A percentile compares a stretch with the other conserved stretches of the same genome.
Evolutionary conservation across 2,329 filamentous ascomycete species (phyloP).

Genomic region (Fusarium sp.): DNA sequence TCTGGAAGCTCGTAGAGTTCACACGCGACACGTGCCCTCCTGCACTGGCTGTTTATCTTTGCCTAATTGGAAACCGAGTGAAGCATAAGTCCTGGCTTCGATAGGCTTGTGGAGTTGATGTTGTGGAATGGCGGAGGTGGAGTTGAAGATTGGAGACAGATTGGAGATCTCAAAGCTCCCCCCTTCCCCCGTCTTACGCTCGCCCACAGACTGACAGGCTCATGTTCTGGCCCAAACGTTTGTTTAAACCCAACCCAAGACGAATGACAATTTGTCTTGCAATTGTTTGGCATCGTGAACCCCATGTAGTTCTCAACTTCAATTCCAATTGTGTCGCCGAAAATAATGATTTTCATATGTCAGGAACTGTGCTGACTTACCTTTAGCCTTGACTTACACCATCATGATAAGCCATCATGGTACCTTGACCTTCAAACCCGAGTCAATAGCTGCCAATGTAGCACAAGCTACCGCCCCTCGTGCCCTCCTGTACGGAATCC

Average conservation of each 20-base stretch:
- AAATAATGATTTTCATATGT: not conserved
- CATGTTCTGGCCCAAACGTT: conserved; percentile 8
- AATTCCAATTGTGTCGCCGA: conserved; percentile 1
- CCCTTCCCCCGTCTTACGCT: not conserved
- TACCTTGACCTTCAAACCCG: conserved; percentile 13
- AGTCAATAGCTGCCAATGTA: conserved; percentile 21
- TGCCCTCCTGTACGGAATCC: conserved; percentile 18
- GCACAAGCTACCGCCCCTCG: conserved; percentile 16
- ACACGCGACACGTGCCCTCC: conserved; percentile 42
- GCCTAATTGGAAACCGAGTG: conserved; percentile 13
- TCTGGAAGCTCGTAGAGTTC: conserved; percentile 24
- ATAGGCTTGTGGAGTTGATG: conserved; percentile 11
- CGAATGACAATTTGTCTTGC: conserved; percentile 29
- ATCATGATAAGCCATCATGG: conserved; percentile 3
- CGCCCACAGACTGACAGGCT: not conserved
- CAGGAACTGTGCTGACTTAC: conserved; percentile 14
- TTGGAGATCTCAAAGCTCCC: conserved; percentile 25
- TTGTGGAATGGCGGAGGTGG: conserved; percentile 30
- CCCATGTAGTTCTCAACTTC: not conserved
- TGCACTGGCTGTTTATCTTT: conserved; percentile 37
- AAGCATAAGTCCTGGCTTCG: conserved; percentile 15
- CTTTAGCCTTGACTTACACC: conserved; percentile 24
- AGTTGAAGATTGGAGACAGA: conserved; percentile 32
- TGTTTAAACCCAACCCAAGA: not conserved
- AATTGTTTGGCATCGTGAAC: conserved; percentile 19